Conservation (phyloP, 768 basidiomycete species). For the Pulveroboletus sp. region DNA sequence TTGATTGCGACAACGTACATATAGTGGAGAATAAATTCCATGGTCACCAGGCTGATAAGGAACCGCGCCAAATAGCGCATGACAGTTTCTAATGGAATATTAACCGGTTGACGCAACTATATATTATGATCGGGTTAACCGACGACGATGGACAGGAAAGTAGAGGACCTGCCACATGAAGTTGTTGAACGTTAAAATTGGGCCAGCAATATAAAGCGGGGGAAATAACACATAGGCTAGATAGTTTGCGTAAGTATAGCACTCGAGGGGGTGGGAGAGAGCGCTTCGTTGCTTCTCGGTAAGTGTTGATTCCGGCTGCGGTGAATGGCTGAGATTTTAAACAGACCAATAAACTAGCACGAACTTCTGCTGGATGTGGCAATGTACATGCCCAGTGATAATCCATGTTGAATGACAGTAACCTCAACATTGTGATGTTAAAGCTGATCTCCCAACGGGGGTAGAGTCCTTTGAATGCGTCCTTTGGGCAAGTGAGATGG, state of each 20-base stretch:
- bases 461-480: constrained; percentile 65
- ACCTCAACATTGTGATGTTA: constrained; percentile 93
- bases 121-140: not conserved
- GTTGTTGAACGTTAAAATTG: constrained; percentile 94
- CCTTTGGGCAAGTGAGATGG: constrained; percentile 38
- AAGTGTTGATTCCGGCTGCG: constrained; percentile 29
- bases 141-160: not conserved
- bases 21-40: constrained; percentile 88
- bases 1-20: constrained; percentile 99
- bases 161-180: constrained; percentile 83
- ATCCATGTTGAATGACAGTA: constrained; percentile 92
- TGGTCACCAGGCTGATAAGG: constrained; percentile 63
- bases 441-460: constrained; percentile 92
- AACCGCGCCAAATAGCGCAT: constrained; percentile 69
- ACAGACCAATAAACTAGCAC: constrained; percentile 10
- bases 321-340: constrained; percentile 2
- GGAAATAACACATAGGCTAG: constrained; percentile 86
- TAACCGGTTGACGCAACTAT: constrained; percentile 59
- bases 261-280: constrained; percentile 47
- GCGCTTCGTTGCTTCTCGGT: constrained; percentile 59
- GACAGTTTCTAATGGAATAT: constrained; percentile 37
- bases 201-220: constrained; percentile 93
- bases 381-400: constrained; percentile 73
- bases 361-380: constrained; percentile 39
- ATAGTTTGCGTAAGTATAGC: constrained; percentile 71